Conservation (phyloP, 257 asterid species). For the Solanum lignicaule region DNA sequence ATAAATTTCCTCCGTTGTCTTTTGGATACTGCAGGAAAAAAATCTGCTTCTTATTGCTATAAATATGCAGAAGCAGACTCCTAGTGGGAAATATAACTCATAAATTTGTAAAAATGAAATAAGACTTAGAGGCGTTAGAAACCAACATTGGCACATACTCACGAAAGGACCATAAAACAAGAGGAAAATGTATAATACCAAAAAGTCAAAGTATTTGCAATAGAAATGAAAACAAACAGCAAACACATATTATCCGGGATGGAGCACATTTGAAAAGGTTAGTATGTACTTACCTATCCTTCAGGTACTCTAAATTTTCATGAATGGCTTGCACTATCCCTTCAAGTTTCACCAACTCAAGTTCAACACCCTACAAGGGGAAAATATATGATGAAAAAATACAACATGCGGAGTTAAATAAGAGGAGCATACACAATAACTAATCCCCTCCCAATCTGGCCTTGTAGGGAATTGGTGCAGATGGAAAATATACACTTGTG, state of each 20-base stretch:
- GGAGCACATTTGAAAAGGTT: not conserved
- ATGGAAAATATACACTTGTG: not conserved
- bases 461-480: not conserved
- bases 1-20: not conserved
- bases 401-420: not conserved
- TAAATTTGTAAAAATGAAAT: not conserved
- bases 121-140: not conserved
- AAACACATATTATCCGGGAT: not conserved
- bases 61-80: not conserved
- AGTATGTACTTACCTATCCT: constrained; percentile 26
- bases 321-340: constrained; percentile 52
- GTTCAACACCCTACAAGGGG: constrained; percentile 69
- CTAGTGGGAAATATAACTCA: not conserved
- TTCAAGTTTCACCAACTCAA: constrained; percentile 75
- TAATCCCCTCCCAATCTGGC: not conserved
- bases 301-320: constrained; percentile 34
- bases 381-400: not conserved
- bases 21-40: not conserved
- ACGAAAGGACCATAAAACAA: not conserved
- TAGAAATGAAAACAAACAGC: not conserved
- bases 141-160: not conserved
- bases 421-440: not conserved
- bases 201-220: not conserved
- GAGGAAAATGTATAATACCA: not conserved
- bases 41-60: not conserved